Evolutionary conservation across 2,329 filamentous ascomycete genomes (phyloP).

Genomic region (Atkinsonella hypoxylon): DNA sequence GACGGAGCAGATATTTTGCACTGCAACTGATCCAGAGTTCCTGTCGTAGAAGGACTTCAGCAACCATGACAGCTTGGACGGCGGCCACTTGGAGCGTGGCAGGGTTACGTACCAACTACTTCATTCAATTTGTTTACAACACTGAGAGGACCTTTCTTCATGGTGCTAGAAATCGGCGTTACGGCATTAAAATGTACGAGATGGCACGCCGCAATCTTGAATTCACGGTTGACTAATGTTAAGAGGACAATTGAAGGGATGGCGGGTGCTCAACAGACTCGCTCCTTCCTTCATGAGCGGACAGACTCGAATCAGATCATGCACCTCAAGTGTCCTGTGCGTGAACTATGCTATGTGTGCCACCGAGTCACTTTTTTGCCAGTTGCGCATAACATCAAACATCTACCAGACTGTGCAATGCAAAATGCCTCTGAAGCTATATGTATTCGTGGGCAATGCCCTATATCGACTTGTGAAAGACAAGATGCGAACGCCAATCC

Average conservation of each 20-base stretch:
- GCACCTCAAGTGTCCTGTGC: no score
- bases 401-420: not conserved
- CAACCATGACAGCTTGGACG: not conserved
- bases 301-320: no score
- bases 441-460: not conserved
- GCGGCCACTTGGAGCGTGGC: not conserved
- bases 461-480: not conserved
- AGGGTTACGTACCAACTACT: slow-evolving; percentile 1
- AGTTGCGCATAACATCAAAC: no score
- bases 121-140: slow-evolving; percentile 1
- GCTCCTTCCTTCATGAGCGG: no score
- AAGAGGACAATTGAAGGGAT: no score
- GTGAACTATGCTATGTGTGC: no score
- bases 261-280: no score
- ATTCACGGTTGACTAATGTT: no score
- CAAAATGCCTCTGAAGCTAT: not conserved
- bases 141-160: not conserved
- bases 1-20: slow-evolving; percentile 10
- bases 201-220: no score
- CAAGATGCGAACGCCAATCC: no score
- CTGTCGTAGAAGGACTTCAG: slow-evolving; percentile 9
- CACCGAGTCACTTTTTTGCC: not conserved
- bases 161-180: not conserved
- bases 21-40: slow-evolving; percentile 17
- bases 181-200: not conserved